Evolutionary conservation across 176 grass and related monocot species (phyloP), one percentile per base, ranked within the genome.

Genomic region (Dactylis glomerata): DNA sequence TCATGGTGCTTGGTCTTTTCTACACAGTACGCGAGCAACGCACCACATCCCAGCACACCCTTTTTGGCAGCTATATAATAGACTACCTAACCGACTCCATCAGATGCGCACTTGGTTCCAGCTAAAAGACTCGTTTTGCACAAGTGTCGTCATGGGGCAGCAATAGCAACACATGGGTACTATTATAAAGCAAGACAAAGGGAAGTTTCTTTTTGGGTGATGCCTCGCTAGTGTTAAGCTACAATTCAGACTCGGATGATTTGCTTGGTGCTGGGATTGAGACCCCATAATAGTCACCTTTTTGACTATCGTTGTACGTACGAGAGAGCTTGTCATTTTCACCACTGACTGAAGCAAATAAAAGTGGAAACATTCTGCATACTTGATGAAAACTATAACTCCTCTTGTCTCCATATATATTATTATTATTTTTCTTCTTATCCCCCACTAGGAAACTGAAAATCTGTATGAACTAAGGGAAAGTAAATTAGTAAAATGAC

Each of bases 311-410:
- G 5, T 6, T 6, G 76, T 73, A 80, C 26, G 56, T 5, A 59
- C 56, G 56, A 59, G 22, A 80, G 73, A 84, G 76, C 71, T 84
- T 84, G 87, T 88, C 45, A 10, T 80, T 88, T 88, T 88, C 81
- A 84, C 76, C 75, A n/a, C 81, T 56, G 31, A 42, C 19, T 40
- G 66, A 85, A 89, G 82, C 87, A 89, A 89, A 80, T 19, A 17
- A 75, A 75, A 80, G 55, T 37, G 55, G 19, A 84, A 40, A 45
- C 26, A 72, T 54, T 73, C 45, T 23, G 20, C 40, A 37, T 67
- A 24, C 81, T 84, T 37, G 4, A 44, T 42, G 17, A 84, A 88
- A n/a, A n/a, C n/a, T n/a, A n/a, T n/a, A n/a, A n/a, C n/a, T n/a
- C n/a, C n/a, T n/a, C n/a, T n/a, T n/a, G n/a, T n/a, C n/a, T n/a